Conservation (phyloP, 2,329 filamentous ascomycete species). For the Colletotrichum sp. region DNA sequence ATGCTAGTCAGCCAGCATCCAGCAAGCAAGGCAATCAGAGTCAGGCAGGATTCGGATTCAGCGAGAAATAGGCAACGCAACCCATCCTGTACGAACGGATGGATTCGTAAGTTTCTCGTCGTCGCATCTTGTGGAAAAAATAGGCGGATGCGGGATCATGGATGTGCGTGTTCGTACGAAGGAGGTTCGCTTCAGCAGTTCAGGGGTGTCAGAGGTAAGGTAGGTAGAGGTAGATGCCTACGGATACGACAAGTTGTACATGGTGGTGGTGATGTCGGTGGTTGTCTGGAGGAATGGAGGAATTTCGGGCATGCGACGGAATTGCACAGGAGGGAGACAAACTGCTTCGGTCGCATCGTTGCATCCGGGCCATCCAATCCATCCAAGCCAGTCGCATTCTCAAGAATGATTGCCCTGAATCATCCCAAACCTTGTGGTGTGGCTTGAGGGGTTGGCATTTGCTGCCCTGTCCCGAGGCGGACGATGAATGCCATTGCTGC, state of each 20-base stretch:
- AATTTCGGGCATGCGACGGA: conserved; percentile 14
- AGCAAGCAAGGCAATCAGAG: not conserved
- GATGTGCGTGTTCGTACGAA: not conserved
- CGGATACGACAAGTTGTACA: not conserved
- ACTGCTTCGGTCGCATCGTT: conserved; percentile 6
- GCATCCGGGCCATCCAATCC: conserved; percentile 15
- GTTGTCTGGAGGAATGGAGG: conserved; percentile 12
- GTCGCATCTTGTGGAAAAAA: not conserved
- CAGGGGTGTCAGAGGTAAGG: not conserved
- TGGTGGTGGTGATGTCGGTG: conserved; percentile 4
- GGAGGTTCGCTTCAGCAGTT: not conserved
- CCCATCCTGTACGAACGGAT: not conserved
- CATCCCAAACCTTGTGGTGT: conserved; percentile 3
- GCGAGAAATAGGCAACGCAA: not conserved
- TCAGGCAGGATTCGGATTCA: not conserved
- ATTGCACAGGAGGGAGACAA: not conserved
- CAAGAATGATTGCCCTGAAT: conserved; percentile 9
- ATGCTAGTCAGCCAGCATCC: conserved; percentile 1
- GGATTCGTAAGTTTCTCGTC: not conserved
- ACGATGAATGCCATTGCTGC: not conserved
- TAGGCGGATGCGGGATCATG: not conserved
- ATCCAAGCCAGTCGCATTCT: conserved; percentile 13
- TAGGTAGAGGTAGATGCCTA: not conserved
- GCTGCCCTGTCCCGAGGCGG: not conserved
- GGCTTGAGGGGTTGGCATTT: not conserved